Evolutionary conservation across 2,329 filamentous ascomycete genomes (phyloP).

Genomic region (Pseudogymnoascus sp.): DNA sequence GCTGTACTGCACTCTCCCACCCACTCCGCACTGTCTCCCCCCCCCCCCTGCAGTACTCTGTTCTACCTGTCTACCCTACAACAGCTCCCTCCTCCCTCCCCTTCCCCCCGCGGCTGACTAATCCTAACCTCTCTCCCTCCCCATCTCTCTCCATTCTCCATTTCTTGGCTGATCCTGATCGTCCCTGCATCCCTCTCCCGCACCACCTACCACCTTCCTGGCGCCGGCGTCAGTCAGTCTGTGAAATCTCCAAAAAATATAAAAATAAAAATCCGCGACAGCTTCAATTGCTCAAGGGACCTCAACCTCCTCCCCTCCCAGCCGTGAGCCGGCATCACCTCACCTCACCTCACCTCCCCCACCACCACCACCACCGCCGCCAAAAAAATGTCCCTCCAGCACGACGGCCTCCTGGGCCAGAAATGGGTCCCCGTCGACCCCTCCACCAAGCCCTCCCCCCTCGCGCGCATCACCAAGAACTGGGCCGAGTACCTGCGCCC

Average conservation of each 20-base stretch:
- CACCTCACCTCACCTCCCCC: not conserved
- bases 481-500: not conserved
- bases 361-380: no score
- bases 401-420: slow-evolving; percentile 1
- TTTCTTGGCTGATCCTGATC: not conserved
- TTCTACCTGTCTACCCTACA: not conserved
- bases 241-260: not conserved
- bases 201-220: not conserved
- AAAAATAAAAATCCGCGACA: not conserved
- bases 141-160: not conserved
- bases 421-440: not conserved
- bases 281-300: not conserved
- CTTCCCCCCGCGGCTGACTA: not conserved
- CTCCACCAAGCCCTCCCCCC: not conserved
- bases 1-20: not conserved
- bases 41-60: no score
- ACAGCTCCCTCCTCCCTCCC: not conserved
- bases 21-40: not conserved
- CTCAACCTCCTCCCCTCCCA: not conserved
- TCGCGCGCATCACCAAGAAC: not conserved
- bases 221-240: not conserved
- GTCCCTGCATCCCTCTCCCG: not conserved
- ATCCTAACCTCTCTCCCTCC: not conserved
- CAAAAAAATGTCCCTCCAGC: not conserved
- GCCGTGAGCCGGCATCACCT: not conserved